Conservation (phyloP, 192 early-diverging fungal species). For the Backusella morwellensis region DNA sequence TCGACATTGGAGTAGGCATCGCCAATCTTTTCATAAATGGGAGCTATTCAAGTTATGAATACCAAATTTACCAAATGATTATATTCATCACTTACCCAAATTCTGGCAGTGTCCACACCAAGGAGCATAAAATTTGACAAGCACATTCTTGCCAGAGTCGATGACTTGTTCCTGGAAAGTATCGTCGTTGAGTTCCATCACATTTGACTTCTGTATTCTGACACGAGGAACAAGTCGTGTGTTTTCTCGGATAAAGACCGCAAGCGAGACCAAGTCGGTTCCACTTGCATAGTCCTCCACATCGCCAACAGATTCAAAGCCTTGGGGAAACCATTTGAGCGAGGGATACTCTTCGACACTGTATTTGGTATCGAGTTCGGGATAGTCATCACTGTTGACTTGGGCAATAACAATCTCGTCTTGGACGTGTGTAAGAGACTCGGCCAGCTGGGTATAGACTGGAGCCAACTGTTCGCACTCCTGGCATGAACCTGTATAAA, state of each 20-base stretch:
- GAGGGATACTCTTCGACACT: constrained; percentile 84
- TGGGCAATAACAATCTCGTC: constrained; percentile 86
- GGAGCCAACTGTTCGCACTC: constrained; percentile 77
- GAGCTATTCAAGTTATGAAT: constrained; percentile 46
- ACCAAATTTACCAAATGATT: too few species aligned
- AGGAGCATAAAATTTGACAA: constrained; percentile 93
- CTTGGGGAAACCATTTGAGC: constrained; percentile 92
- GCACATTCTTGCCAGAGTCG: constrained; percentile 66
- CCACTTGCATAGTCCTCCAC: constrained; percentile 81
- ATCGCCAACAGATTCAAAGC: constrained; percentile 47
- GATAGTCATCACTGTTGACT: constrained; percentile 82
- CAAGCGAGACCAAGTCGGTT: constrained; percentile 77
- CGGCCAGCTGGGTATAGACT: constrained; percentile 78
- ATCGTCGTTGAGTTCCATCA: constrained; percentile 64
- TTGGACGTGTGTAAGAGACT: constrained; percentile 67
- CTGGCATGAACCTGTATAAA: constrained; percentile 86
- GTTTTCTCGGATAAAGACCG: constrained; percentile 78
- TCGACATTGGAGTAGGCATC: constrained; percentile 73
- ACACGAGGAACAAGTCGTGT: constrained; percentile 70
- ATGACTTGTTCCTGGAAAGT: constrained; percentile 78
- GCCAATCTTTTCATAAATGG: constrained; percentile 90
- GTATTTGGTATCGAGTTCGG: constrained; percentile 72
- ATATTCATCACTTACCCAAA: constrained; percentile 35
- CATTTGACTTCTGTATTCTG: constrained; percentile 67
- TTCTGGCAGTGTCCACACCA: constrained; percentile 88